Evolutionary conservation across 2,329 filamentous ascomycete genomes (phyloP).

Genomic region (Ceratocystis eucalypticola): DNA sequence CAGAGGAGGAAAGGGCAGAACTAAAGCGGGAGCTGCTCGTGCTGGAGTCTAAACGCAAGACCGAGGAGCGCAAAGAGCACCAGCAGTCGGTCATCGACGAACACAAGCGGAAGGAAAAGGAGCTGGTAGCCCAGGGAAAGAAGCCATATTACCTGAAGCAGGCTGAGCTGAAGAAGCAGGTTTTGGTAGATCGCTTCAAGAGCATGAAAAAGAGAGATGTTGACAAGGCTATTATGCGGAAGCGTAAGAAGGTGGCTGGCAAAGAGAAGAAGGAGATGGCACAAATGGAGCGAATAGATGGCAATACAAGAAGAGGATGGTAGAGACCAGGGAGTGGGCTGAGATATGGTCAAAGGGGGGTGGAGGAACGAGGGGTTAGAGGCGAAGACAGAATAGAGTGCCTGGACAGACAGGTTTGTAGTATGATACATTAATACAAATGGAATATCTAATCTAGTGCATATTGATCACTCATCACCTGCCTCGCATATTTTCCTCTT

Average conservation of each 20-base stretch:
- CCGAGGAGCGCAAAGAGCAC: slow-evolving; percentile 54
- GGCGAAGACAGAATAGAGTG: background rate
- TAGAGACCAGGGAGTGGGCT: background rate
- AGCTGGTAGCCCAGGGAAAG: slow-evolving; percentile 76
- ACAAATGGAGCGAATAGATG: slow-evolving; percentile 26
- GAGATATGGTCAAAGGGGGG: too few species aligned
- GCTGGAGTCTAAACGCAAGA: slow-evolving; percentile 65
- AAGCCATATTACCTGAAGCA: slow-evolving; percentile 87
- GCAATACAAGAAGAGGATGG: slow-evolving; percentile 9
- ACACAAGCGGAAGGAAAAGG: slow-evolving; percentile 73
- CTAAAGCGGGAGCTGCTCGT: slow-evolving; percentile 62
- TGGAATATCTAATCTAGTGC: slow-evolving; percentile 4
- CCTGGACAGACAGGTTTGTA: background rate
- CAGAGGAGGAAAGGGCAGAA: slow-evolving; percentile 48
- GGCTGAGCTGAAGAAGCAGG: slow-evolving; percentile 76
- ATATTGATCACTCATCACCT: background rate
- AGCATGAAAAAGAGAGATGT: slow-evolving; percentile 75
- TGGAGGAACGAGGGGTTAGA: too few species aligned
- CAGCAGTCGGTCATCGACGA: slow-evolving; percentile 55
- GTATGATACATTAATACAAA: background rate
- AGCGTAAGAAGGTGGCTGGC: slow-evolving; percentile 73
- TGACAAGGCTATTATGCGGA: slow-evolving; percentile 70
- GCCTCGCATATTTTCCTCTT: background rate
- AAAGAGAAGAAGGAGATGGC: slow-evolving; percentile 70
- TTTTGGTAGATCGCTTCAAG: slow-evolving; percentile 65